Percentiles rank a stretch among this genome's conserved stretches.
These are phyloP conservation scores for Colletotrichum spinosum DNA, from an alignment of 2,329 filamentous ascomycete genomes.

Conservation along the genomic window DNA sequence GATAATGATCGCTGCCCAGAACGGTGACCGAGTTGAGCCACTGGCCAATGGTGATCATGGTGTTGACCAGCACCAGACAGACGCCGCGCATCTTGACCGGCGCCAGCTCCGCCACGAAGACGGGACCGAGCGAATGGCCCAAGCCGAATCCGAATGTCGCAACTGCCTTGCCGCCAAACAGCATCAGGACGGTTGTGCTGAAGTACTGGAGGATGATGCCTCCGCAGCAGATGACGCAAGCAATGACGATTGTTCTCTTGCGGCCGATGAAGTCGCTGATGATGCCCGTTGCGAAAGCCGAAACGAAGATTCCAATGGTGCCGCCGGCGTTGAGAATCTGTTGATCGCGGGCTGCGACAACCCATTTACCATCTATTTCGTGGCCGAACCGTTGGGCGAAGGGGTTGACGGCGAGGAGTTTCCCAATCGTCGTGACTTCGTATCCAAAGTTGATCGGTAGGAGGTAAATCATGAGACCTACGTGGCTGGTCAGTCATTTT, in stretches of 20 bases:
- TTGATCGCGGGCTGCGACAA: slow-evolving; percentile 43
- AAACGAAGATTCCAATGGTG: slow-evolving; percentile 45
- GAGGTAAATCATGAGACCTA: slow-evolving; percentile 33
- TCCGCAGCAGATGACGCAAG: slow-evolving; percentile 35
- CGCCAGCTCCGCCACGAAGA: slow-evolving; percentile 48
- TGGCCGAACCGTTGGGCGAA: slow-evolving; percentile 44
- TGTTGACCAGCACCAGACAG: slow-evolving; percentile 46
- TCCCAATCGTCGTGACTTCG: slow-evolving; percentile 44
- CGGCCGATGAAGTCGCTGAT: slow-evolving; percentile 43
- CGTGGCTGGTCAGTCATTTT: too few species aligned
- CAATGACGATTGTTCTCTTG: slow-evolving; percentile 41
- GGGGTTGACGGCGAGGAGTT: slow-evolving; percentile 44
- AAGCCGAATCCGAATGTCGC: slow-evolving; percentile 46
- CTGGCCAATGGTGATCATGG: slow-evolving; percentile 48
- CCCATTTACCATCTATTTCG: slow-evolving; percentile 33
- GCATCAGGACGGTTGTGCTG: slow-evolving; percentile 35
- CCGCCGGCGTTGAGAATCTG: slow-evolving; percentile 46
- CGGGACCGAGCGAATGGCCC: slow-evolving; percentile 46
- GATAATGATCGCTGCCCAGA: slow-evolving; percentile 23
- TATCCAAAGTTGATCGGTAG: slow-evolving; percentile 41
- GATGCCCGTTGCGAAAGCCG: slow-evolving; percentile 44
- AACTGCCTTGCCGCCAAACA: slow-evolving; percentile 46
- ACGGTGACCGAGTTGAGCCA: slow-evolving; percentile 36
- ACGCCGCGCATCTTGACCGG: slow-evolving; percentile 46
- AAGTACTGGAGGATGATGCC: slow-evolving; percentile 44